A percentile compares a stretch with the other conserved stretches of the same genome.
These are phyloP conservation scores for Chytriomyces sp. DNA, from an alignment of 192 early-diverging fungal genomes.

Conservation along the genomic window DNA sequence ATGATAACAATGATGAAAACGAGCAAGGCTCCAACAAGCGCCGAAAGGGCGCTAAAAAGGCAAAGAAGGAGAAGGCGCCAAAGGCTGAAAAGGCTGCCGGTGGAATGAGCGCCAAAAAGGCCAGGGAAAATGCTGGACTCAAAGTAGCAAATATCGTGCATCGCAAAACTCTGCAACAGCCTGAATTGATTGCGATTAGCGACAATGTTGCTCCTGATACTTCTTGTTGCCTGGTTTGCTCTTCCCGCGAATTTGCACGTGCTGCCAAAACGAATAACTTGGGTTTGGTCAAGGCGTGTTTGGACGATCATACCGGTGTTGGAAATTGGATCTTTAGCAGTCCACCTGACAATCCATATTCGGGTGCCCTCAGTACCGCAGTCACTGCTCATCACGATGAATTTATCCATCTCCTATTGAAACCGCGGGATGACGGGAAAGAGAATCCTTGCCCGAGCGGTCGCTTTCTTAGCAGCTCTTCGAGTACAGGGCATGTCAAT, in stretches of 20 bases:
- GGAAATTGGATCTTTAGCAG: conserved; percentile 20
- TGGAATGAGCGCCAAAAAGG: conserved; percentile 15
- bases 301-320: conserved; percentile 1
- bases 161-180: conserved; percentile 3
- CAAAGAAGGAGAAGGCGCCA: conserved; percentile 14
- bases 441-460: background rate
- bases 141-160: conserved; percentile 16
- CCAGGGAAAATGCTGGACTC: conserved; percentile 1
- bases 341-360: conserved; percentile 21
- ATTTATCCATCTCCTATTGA: conserved; percentile 18
- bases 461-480: background rate
- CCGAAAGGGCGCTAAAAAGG: conserved; percentile 21
- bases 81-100: background rate
- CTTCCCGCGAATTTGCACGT: conserved; percentile 44
- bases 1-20: conserved; percentile 26
- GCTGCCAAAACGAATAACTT: conserved; percentile 25
- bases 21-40: background rate
- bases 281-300: conserved; percentile 15
- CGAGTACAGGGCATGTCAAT: conserved; percentile 20
- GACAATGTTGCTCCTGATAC: conserved; percentile 28
- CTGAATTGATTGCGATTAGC: background rate
- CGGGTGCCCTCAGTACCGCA: conserved; percentile 12
- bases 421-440: background rate
- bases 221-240: conserved; percentile 55
- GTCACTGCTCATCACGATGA: conserved; percentile 28